A percentile compares a stretch with the other conserved stretches of the same genome.
Evolutionary conservation across 2,329 filamentous ascomycete genomes (phyloP).

Genomic region (Fusarium citri): DNA sequence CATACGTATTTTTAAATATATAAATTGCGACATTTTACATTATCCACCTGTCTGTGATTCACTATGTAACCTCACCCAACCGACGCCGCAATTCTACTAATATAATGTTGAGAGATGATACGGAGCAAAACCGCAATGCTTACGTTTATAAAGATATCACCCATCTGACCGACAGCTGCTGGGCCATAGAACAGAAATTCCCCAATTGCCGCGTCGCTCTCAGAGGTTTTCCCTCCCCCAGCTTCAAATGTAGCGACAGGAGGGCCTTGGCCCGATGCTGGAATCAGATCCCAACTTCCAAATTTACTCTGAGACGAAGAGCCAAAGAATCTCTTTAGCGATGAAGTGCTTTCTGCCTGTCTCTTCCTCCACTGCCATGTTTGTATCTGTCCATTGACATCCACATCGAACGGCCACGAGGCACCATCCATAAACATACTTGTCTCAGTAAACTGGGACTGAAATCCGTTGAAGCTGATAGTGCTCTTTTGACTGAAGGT

Average conservation of each 20-base stretch:
- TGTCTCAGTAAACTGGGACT: background rate
- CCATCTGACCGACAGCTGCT: background rate
- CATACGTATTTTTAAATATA: too few species aligned
- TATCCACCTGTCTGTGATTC: too few species aligned
- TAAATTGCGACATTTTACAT: too few species aligned
- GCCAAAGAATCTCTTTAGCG: background rate
- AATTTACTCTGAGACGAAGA: background rate
- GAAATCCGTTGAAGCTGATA: background rate
- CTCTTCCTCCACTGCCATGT: conserved; percentile 8
- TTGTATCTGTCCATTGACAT: background rate
- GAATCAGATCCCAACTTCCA: conserved; percentile 5
- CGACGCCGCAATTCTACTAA: background rate
- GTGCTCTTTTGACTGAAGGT: background rate
- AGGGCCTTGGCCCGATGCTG: background rate
- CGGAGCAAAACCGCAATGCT: conserved; percentile 2
- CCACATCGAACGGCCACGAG: background rate
- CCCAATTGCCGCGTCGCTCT: background rate
- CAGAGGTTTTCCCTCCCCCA: background rate
- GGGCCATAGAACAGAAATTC: background rate
- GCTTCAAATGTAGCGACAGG: background rate
- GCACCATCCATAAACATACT: conserved; percentile 5
- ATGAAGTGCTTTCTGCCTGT: background rate
- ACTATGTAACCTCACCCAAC: background rate
- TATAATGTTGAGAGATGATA: conserved; percentile 10
- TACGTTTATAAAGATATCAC: background rate